These are phyloP conservation scores for Nicotiana tabacum DNA, from an alignment of 257 asterid genomes.

Conservation along the genomic window DNA sequence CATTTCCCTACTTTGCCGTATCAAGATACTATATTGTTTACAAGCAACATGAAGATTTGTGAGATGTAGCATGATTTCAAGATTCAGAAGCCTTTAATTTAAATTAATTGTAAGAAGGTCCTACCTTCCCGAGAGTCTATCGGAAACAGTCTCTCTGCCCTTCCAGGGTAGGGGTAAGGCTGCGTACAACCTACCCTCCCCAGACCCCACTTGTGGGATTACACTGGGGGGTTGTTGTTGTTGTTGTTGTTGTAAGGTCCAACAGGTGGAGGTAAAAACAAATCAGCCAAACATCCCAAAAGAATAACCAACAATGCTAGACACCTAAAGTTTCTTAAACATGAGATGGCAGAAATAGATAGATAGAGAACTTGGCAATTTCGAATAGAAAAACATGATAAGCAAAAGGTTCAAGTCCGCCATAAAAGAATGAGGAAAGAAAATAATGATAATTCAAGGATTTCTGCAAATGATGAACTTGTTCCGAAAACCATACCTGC, in stretches of 20 bases:
- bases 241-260: background rate
- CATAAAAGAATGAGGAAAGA: background rate
- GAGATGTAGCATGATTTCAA: background rate
- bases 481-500: constrained; percentile 49
- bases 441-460: background rate
- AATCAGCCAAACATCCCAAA: background rate
- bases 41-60: background rate
- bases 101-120: too few species aligned
- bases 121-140: too few species aligned
- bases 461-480: background rate
- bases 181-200: too few species aligned
- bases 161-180: too few species aligned
- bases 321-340: background rate
- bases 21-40: background rate
- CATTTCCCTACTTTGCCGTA: background rate
- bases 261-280: background rate
- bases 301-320: background rate
- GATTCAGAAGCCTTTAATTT: background rate
- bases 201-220: too few species aligned
- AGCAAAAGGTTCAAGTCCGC: background rate
- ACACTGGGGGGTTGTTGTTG: too few species aligned
- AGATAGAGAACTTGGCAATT: background rate
- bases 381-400: background rate
- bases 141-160: too few species aligned
- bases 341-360: background rate